Conservation (phyloP, 2,329 filamentous ascomycete species). For the Emmonsiellopsis sp. region DNA sequence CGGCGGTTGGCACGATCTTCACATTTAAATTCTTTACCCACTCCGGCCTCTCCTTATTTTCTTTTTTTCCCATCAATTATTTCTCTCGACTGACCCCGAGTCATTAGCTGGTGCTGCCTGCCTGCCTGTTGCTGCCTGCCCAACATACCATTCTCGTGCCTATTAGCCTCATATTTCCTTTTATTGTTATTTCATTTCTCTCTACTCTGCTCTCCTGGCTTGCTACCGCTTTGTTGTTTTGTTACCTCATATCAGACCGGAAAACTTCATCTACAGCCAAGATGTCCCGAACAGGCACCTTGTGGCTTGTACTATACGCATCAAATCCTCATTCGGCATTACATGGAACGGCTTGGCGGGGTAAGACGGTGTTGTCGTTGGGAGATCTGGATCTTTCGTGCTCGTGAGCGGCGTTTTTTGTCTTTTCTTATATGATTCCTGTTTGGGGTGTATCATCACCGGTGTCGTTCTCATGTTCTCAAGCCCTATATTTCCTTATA, state of each 20-base stretch:
- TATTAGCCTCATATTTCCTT: neutral
- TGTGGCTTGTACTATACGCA: conserved; percentile 3
- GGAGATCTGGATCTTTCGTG: neutral
- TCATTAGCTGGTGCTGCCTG: conserved; percentile 5
- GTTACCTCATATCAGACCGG: conserved; percentile 1
- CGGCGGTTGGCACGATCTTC: conserved; percentile 74
- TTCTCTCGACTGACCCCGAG: neutral
- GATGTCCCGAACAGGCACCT: neutral
- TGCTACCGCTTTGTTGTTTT: conserved; percentile 1
- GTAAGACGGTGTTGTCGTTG: conserved; percentile 6
- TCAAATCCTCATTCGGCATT: conserved; percentile 1
- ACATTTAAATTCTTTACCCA: conserved; percentile 42
- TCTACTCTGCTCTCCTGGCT: neutral
- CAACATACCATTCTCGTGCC: neutral
- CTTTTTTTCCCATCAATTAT: conserved; percentile 8
- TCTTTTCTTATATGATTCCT: conserved; percentile 2
- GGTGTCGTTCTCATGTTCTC: neutral
- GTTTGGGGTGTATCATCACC: conserved; percentile 4
- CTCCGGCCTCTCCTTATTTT: conserved; percentile 12
- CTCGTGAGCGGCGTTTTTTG: conserved; percentile 8
- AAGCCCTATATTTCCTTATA: conserved; percentile 7
- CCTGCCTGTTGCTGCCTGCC: conserved; percentile 5
- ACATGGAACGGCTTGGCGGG: conserved; percentile 10
- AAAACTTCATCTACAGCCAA: neutral
- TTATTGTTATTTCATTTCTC: neutral